Evolutionary conservation across 2,329 filamentous ascomycete genomes (phyloP), one percentile per base, ranked within the genome.

Genomic region (Nakataea oryzae): DNA sequence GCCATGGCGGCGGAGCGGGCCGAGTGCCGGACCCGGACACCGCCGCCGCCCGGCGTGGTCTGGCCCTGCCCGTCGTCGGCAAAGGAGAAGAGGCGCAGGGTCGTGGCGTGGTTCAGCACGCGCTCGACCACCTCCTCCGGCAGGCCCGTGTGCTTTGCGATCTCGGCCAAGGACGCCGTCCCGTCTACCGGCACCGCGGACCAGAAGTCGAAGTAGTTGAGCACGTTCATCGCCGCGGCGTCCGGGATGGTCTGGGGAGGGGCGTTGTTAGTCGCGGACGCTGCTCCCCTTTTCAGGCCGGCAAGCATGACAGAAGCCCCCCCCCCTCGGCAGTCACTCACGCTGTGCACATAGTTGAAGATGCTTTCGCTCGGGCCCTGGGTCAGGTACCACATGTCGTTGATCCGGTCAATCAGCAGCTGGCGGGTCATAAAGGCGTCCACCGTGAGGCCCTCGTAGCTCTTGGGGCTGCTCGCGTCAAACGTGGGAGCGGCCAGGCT

Each of bases 161-260:
- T 75, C 13, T 77, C 74, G 4, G 68, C 64, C 61, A 76, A 76
- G 3, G 78, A 76, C 8, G 79, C 77, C 3, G 74, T 71, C 21
- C 78, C 78, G 28, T 76, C 71, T 1, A 81, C 61, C 3, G 81
- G 79, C 7, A 84, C 79, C 6, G 78, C 75, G 13, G 74, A 71
- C 78, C 79, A 82, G 66, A 83, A 81, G 66, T 82, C 71, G 67
- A 82, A 82, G 64, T 79, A 72, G 67, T 82, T 82, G 21, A 82
- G 70, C 17, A 80, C 70, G 65, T 80, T 79, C 50, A 82, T 72
- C 13, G 56, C 57, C 6, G 56, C 56, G 34, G 41, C 50, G 28
- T 63, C 62, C 9, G 60, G 59, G 30, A 61, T 61, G 27, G 32
- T 26, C 63, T 62, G 54, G 34, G 2, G 14, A 14, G 9, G 34